Evolutionary conservation across 1,284 basidiomycete genomes (phyloP).

Genomic region (Ustilago vetiveriae): DNA sequence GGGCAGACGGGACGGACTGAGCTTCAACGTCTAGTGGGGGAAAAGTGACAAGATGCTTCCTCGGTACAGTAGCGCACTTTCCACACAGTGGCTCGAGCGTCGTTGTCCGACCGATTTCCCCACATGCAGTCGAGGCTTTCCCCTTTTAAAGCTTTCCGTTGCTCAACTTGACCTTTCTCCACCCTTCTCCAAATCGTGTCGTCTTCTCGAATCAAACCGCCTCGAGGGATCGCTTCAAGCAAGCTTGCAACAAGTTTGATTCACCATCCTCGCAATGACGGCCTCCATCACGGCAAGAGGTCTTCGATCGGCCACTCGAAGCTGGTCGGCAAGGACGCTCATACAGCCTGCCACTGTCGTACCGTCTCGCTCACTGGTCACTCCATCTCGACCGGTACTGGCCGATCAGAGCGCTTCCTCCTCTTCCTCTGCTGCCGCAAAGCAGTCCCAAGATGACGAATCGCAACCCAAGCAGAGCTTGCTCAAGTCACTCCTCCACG

Average conservation of each 20-base stretch:
- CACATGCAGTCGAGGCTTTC: too few relatives aligned
- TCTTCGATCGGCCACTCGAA: constrained; percentile 26
- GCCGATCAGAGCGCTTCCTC: constrained; percentile 15
- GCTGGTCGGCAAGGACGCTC: constrained; percentile 9
- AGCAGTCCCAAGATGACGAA: constrained; percentile 1
- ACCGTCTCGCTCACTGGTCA: constrained; percentile 34
- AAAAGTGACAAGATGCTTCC: too few relatives aligned
- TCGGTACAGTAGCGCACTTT: too few relatives aligned
- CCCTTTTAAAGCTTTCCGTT: not conserved
- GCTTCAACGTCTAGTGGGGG: too few relatives aligned
- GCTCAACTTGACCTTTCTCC: not conserved
- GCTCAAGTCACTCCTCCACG: constrained; percentile 58
- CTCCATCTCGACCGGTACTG: constrained; percentile 18
- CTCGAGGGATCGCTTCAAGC: too few relatives aligned
- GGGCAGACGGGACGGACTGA: too few relatives aligned
- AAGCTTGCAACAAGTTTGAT: too few relatives aligned
- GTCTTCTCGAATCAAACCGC: too few relatives aligned
- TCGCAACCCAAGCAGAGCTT: constrained; percentile 33
- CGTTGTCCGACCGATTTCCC: constrained; percentile 11
- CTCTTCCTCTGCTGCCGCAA: not conserved
- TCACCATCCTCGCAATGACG: constrained; percentile 4
- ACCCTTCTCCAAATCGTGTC: constrained; percentile 1
- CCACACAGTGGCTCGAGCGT: constrained; percentile 45
- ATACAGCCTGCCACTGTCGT: constrained; percentile 6
- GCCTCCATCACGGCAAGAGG: constrained; percentile 22